phyloP scores from a whole-genome alignment of 345 rosid genomes.

The Microcos paniculata region DNA sequence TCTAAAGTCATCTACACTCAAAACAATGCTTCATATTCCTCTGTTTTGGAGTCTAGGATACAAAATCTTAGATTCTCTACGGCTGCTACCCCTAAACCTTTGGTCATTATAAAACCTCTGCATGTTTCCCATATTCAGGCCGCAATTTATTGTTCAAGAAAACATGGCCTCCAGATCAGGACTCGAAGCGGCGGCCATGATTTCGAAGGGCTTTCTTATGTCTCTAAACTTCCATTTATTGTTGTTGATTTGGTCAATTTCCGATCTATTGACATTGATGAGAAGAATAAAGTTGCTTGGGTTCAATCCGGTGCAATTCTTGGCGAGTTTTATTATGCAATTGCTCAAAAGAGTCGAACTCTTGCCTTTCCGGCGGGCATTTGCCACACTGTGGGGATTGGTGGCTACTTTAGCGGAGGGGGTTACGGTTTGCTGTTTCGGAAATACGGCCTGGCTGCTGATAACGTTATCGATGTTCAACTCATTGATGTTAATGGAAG shows the following conservation, averaged over 20 bases:
- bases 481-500: background rate
- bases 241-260: background rate
- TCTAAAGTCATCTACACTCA: background rate
- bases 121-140: slow-evolving; percentile 12
- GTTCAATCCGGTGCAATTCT: slow-evolving; percentile 12
- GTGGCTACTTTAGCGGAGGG: slow-evolving; percentile 5
- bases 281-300: background rate
- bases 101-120: background rate
- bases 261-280: slow-evolving; percentile 1
- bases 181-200: slow-evolving; percentile 18
- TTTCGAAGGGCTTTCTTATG: slow-evolving; percentile 13
- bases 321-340: background rate
- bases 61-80: background rate
- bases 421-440: background rate
- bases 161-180: background rate
- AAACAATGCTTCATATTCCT: background rate
- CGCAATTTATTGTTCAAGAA: background rate
- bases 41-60: background rate
- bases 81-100: slow-evolving; percentile 3
- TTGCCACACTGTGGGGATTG: slow-evolving; percentile 11
- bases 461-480: background rate
- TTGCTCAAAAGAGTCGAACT: background rate
- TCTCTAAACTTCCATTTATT: background rate
- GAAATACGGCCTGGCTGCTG: slow-evolving; percentile 1
- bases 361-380: slow-evolving; percentile 7